Evolutionary conservation across 2,329 filamentous ascomycete genomes (phyloP), one percentile per base, ranked within the genome.

Genomic region (Aspergillus hiratsukae): DNA sequence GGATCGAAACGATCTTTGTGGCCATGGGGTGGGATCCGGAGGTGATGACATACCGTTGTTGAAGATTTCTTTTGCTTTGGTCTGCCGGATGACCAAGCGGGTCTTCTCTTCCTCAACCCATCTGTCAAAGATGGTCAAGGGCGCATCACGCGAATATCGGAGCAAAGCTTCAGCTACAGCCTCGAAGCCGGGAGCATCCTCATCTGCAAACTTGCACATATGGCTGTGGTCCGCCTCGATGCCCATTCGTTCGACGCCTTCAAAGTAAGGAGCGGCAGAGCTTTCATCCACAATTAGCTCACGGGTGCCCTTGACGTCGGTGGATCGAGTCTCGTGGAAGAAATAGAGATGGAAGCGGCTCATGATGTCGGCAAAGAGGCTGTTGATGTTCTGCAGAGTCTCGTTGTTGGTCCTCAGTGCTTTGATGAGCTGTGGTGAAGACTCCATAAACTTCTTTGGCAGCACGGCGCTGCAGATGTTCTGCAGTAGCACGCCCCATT

Each of bases 361-460:
- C 60, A 89, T 85, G 28, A 91, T 84, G 52, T 90, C 85, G 19
- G 87, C 78, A 62, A 92, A 92, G 56, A 87, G 81, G 52, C 78
- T 83, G 69, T 89, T 91, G 70, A 92, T 90, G 58, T 87, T 86
- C 64, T 88, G 83, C 4, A 92, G 73, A 0, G 83, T 88, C 72
- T 91, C 88, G 57, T 87, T 91, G 66, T 91, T 86, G 51, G 80
- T 83, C 68, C 86, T 87, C n/a, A 92, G 78, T 2, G 87, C 86
- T 65, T 82, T 84, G 59, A 92, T 78, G 45, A 92, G 78, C 29
- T 88, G 80, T 0, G 84, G 80, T 59, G 90, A 87, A 0, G 83
- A 82, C 54, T 89, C 85, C 62, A 91, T 81, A 51, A 90, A 74
- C 61, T 82, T 84, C 68, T 80, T 85, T 0, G 87, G 87, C 10